Percentiles rank a stretch among this genome's conserved stretches.
These are phyloP conservation scores for Leucosporidium scottii DNA, from an alignment of 768 basidiomycete species.

Conservation along the genomic window DNA sequence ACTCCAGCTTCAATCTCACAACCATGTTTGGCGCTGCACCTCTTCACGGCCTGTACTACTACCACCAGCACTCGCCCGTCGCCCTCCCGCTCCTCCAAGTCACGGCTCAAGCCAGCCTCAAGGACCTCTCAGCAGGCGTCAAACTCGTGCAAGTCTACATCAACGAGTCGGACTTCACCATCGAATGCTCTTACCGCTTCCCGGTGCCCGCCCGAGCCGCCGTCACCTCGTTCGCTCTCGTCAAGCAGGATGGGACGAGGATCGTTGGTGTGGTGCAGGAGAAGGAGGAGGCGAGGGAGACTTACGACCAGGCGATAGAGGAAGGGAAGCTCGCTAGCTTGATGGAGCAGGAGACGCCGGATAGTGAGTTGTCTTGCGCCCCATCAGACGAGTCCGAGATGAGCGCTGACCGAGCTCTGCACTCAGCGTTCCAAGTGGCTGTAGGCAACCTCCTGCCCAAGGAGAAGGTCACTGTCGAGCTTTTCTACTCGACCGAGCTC, in stretches of 20 bases:
- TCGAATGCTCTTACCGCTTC: constrained; percentile 50
- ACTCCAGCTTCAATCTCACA: too few species aligned
- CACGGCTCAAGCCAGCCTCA: background rate
- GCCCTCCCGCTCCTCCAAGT: constrained; percentile 8
- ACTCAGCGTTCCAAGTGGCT: constrained; percentile 9
- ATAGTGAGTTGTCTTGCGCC: constrained; percentile 6
- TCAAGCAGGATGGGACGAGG: constrained; percentile 46
- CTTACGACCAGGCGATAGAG: constrained; percentile 46
- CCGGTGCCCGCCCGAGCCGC: constrained; percentile 55
- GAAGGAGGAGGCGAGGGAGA: constrained; percentile 46
- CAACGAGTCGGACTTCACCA: background rate
- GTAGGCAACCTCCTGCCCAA: constrained; percentile 15
- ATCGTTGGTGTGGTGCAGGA: constrained; percentile 51
- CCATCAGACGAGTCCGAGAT: background rate
- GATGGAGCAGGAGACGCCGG: constrained; percentile 42
- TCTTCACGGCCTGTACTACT: constrained; percentile 5
- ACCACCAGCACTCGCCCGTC: background rate
- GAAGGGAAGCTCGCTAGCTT: constrained; percentile 48
- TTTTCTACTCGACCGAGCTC: constrained; percentile 53
- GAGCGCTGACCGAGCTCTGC: background rate
- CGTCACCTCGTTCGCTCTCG: constrained; percentile 53
- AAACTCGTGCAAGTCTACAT: constrained; percentile 5
- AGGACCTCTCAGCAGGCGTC: constrained; percentile 17
- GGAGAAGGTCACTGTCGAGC: constrained; percentile 16
- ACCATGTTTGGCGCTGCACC: constrained; percentile 1